Evolutionary conservation across 306 rosid species (phyloP).

Genomic region (Rosa rugosa): DNA sequence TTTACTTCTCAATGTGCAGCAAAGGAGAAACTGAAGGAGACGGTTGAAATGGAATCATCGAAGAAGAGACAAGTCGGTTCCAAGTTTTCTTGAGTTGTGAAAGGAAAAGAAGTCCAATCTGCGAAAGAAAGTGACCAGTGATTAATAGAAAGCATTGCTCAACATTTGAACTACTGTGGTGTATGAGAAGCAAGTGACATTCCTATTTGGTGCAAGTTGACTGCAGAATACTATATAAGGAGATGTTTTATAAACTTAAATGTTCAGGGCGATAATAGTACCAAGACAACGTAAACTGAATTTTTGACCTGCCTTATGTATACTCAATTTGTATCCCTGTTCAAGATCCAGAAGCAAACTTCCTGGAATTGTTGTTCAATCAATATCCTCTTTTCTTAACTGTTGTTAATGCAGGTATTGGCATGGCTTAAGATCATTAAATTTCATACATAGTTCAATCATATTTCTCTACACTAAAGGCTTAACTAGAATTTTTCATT

Average conservation of each 20-base stretch:
- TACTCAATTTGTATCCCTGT: not conserved
- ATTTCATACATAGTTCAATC: not conserved
- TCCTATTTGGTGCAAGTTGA: not conserved
- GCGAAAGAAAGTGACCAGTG: constrained; percentile 14
- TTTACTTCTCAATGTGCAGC: constrained; percentile 41
- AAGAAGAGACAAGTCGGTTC: constrained; percentile 45
- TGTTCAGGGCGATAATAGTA: not conserved
- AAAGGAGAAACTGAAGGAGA: constrained; percentile 59
- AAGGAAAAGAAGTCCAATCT: constrained; percentile 19
- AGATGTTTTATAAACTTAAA: not conserved
- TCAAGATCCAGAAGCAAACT: not conserved
- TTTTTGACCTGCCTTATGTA: not conserved
- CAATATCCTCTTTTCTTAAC: not conserved
- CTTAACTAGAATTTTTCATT: not conserved
- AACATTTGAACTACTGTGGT: too few species aligned
- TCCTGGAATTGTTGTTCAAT: not conserved
- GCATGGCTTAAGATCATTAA: not conserved
- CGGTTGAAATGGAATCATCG: constrained; percentile 46
- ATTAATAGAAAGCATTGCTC: too few species aligned
- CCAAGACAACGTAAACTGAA: not conserved
- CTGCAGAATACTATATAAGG: not conserved
- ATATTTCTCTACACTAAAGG: not conserved
- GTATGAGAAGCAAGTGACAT: not conserved
- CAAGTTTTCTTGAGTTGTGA: constrained; percentile 30
- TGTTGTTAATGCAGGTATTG: not conserved